phyloP scores from a whole-genome alignment of 345 rosid genomes.

The Populus simonii region DNA sequence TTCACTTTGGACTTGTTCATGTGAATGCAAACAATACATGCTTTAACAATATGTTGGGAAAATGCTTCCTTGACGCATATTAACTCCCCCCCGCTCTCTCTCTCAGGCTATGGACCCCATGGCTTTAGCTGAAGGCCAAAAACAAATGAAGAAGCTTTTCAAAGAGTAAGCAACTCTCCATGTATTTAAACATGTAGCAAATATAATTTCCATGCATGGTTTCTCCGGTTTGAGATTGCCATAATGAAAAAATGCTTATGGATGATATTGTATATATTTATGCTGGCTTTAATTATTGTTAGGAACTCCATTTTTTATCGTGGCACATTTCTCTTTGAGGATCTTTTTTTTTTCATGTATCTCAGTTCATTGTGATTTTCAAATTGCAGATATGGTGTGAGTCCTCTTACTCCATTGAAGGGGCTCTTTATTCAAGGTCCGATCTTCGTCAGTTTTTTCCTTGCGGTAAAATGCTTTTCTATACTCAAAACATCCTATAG shows the following conservation, averaged over 20 bases:
- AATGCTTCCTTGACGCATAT: neutral
- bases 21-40: neutral
- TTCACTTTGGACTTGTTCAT: neutral
- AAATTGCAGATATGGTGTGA: constrained; percentile 67
- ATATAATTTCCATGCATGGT: neutral
- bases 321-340: neutral
- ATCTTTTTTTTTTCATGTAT: neutral
- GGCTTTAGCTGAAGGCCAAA: constrained; percentile 53
- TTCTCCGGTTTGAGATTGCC: neutral
- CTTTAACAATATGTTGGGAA: neutral
- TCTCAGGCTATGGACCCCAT: constrained; percentile 50
- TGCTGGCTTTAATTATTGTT: neutral
- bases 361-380: constrained; percentile 13
- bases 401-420: constrained; percentile 75
- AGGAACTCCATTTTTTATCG: neutral
- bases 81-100: constrained; percentile 2
- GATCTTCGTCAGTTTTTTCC: constrained; percentile 67
- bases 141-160: constrained; percentile 60
- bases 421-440: constrained; percentile 82
- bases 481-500: neutral
- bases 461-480: constrained; percentile 59
- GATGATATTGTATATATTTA: no score
- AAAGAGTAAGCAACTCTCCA: constrained; percentile 55
- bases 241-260: no score
- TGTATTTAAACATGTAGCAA: constrained; percentile 3